Evolutionary conservation across 306 rosid species (phyloP).

Genomic region (Sindora glabra): DNA sequence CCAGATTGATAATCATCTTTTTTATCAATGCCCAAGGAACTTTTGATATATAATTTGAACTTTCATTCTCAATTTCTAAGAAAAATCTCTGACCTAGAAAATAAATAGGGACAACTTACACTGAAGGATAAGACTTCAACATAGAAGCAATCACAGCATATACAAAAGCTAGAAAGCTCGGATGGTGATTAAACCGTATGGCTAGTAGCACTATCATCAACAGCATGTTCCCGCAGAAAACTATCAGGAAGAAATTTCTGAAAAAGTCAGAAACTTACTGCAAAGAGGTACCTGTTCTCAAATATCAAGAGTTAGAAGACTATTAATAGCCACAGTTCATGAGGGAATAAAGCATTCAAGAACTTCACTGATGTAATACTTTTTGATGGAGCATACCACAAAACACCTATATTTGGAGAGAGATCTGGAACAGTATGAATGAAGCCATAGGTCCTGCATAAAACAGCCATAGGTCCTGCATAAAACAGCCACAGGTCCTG

Average conservation of each 20-base stretch:
- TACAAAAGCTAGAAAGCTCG: constrained; percentile 82
- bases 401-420: constrained; percentile 85
- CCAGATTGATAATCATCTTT: background rate
- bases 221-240: constrained; percentile 76
- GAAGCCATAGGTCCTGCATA: constrained; percentile 90
- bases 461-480: no score
- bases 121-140: constrained; percentile 90
- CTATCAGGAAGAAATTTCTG: constrained; percentile 79
- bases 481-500: no score
- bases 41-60: background rate
- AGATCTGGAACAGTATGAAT: constrained; percentile 84
- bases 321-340: constrained; percentile 12
- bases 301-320: constrained; percentile 15
- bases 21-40: background rate
- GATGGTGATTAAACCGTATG: constrained; percentile 75
- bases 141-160: constrained; percentile 57
- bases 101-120: constrained; percentile 17
- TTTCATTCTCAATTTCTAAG: background rate
- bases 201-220: constrained; percentile 82
- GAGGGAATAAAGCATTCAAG: constrained; percentile 19
- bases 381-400: constrained; percentile 57
- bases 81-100: constrained; percentile 5
- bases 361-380: background rate
- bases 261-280: constrained; percentile 91
- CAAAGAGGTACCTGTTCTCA: constrained; percentile 83